Base-by-base conservation (phyloP, 2,329 filamentous ascomycete genomes). In the Paecilomyces niveus region DNA sequence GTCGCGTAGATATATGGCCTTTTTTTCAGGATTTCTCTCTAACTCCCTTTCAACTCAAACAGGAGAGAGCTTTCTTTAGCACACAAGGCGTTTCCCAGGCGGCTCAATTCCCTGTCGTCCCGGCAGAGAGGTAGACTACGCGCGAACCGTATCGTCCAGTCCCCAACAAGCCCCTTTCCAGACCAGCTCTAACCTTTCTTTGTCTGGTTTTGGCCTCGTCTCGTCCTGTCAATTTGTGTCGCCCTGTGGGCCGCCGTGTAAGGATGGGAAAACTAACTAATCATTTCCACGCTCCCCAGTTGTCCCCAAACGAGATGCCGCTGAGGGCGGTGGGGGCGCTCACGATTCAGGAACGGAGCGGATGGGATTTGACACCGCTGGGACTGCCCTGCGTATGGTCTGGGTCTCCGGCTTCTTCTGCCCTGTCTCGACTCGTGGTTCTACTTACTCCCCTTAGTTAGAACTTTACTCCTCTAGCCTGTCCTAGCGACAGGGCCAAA, bases 111-210 rank as follows among this genome's bases (percentile, higher is more conserved):
- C 61, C 59, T 65, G 67, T 45, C 39, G 39, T 69, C 68, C 70
- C 68, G 67, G 65, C 62, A 66, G 67, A 65, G 62, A 71, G 69
- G 69, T 66, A 67, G 67, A 64, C 63, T 61, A 65, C 61, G 60
- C 58, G 59, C 60, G 61, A 63, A 60, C 56, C 15, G 22, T 63
- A 58, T 60, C 62, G 59, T 60, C 66, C 67, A 45, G 39, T 45
- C 39, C 26, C 39, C 39, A 45, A 45, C 39, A 45, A 45, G 39
- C 39, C 39, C 39, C 39, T 45, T 45, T 45, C 39, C 39, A n/a
- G 39, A 45, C 39, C 26, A 52, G 50, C 50, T 22, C 21, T 45
- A 45, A 45, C 50, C 50, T 52, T 52, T 52, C 50, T 52, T 52
- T 52, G 50, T 52, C 50, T 52, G 50, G 50, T 7, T 52, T 52